Evolutionary conservation across 176 grass and related monocot genomes (phyloP).

Genomic region (Canna indica): DNA sequence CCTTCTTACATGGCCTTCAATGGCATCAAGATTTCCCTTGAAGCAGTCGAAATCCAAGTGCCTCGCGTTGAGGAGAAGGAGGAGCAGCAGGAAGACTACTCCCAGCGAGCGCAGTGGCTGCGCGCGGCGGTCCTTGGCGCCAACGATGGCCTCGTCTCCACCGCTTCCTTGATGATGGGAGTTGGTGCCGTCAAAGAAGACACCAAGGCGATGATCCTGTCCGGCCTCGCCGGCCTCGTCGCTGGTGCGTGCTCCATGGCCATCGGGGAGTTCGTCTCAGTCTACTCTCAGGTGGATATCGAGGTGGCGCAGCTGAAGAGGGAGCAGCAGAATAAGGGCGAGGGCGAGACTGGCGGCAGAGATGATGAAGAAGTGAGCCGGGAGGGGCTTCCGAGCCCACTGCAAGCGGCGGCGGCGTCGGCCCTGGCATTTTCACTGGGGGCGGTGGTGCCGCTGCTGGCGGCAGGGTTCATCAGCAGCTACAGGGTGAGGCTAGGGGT

Average conservation of each 20-base stretch:
- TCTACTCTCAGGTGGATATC: constrained; percentile 62
- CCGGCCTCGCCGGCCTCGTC: constrained; percentile 58
- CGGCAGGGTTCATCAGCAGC: constrained; percentile 37
- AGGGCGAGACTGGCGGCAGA: too few species aligned
- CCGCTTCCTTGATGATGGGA: constrained; percentile 63
- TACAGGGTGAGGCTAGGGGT: constrained; percentile 36
- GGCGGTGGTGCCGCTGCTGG: constrained; percentile 43
- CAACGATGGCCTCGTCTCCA: constrained; percentile 70
- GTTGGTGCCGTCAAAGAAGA: constrained; percentile 55
- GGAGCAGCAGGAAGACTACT: constrained; percentile 5
- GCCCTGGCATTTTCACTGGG: constrained; percentile 47
- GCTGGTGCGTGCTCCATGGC: constrained; percentile 72
- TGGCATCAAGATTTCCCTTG: constrained; percentile 4
- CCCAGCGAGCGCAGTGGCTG: constrained; percentile 50
- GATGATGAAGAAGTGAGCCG: constrained; percentile 13
- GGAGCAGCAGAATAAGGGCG: constrained; percentile 19
- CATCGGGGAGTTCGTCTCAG: constrained; percentile 76
- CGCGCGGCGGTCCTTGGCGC: constrained; percentile 60
- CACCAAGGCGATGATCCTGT: constrained; percentile 42
- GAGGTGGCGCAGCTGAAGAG: constrained; percentile 43
- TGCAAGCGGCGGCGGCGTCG: constrained; percentile 44
- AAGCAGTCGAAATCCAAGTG: neutral
- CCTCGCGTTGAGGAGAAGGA: constrained; percentile 1
- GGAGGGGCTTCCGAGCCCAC: constrained; percentile 31
- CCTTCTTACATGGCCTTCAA: neutral